Evolutionary conservation across 2,329 filamentous ascomycete species (phyloP).

Genomic region (Capronia coronata): DNA sequence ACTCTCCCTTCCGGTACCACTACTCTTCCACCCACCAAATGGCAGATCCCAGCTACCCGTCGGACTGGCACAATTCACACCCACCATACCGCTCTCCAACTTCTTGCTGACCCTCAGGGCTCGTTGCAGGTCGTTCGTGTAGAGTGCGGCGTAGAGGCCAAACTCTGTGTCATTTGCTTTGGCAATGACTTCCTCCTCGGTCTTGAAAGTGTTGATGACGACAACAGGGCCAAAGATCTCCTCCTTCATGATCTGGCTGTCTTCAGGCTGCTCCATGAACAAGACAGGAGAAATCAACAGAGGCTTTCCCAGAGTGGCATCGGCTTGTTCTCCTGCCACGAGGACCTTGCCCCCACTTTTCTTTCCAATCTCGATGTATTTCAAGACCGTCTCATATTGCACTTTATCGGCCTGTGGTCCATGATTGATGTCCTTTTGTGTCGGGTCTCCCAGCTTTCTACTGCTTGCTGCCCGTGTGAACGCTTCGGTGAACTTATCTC

Average conservation of each 20-base stretch:
- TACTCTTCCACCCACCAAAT: conserved; percentile 74
- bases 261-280: conserved; percentile 33
- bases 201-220: conserved; percentile 49
- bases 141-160: conserved; percentile 47
- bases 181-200: conserved; percentile 37
- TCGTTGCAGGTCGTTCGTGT: conserved; percentile 33
- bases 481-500: conserved; percentile 28
- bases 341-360: conserved; percentile 35
- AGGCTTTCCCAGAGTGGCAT: conserved; percentile 31
- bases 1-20: conserved; percentile 69
- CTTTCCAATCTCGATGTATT: conserved; percentile 40
- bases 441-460: conserved; percentile 38
- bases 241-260: conserved; percentile 35
- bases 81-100: conserved; percentile 37
- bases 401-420: conserved; percentile 42
- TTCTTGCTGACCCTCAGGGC: conserved; percentile 25
- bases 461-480: conserved; percentile 34
- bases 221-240: conserved; percentile 45
- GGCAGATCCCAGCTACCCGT: conserved; percentile 33
- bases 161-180: conserved; percentile 39
- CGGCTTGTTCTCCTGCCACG: conserved; percentile 30
- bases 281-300: conserved; percentile 39
- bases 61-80: conserved; percentile 36
- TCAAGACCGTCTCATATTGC: conserved; percentile 40
- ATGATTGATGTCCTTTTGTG: conserved; percentile 36